Base-by-base conservation (phyloP, 129 eudicot genomes). In the Saposhnikovia divaricata region DNA sequence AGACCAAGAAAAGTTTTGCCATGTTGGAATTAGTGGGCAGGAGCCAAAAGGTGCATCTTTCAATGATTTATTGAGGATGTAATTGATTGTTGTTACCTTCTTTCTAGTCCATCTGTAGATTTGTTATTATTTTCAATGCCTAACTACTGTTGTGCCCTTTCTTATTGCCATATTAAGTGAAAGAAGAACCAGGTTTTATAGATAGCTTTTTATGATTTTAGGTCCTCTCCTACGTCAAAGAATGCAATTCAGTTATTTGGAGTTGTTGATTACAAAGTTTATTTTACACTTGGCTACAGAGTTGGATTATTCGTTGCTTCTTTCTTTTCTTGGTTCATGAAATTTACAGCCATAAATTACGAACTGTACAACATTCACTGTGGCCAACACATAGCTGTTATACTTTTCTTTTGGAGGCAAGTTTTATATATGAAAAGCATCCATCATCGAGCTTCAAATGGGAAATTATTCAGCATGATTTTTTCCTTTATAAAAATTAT, bases 191-290 rank as follows among this genome's bases (percentile, higher is more conserved):
- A 12, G 19, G 15, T 9, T 12, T 43, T 45, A 46, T 45, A 46
- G 7, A 16, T 75, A 75, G 38, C 76, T 74, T 23, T 45, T 45
- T 14, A 45, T 76, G 55, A 45, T 72, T 48, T 19, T 87, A 94
- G 97, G 86, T 92, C 85, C 96, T 95, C 50, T 90, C 90, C 77
- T 88, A 89, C 80, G 84, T 92, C 39, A 95, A 92, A 77, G 93
- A 95, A 95, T 81, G 94, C 93, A 27, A 86, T 92, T 74, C 98
- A 95, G 77, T 85, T 92, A 74, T 86, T 95, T 84, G 98, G 96
- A 83, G 87, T 95, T 84, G 86, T 87, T 81, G 98, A 95, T 91
- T 96, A 95, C 87, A 92, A 92, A 79, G 97, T 92, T 78, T 95
- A 95, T 87, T 95, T 82, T 85, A 86, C 98, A 19, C 96, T 88